Base-by-base conservation (phyloP, 2,329 filamentous ascomycete species). In the Pleurostoma richardsiae region DNA sequence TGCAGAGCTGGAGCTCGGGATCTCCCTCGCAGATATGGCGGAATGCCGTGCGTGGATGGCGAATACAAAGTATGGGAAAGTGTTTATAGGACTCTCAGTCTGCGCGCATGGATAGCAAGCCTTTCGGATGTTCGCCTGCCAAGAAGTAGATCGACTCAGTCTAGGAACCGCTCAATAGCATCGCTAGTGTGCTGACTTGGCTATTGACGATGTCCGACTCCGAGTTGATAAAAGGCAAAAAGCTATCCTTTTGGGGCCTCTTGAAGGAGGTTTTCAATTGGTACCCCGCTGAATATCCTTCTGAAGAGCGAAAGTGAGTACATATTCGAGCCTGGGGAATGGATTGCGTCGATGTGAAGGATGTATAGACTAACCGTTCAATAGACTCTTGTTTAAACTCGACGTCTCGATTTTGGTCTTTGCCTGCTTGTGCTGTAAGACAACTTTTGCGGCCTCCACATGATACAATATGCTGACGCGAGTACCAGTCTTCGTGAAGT, bases 201-300 rank as follows among this genome's bases (percentile, higher is more conserved):
- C 19, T 19, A 19, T 19, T 19, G 19, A 19, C 19, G 19, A 19
- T 19, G 19, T 19, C 19, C 19, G 19, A 19, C 19, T 19, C 19
- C 19, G 19, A 19, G 19, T 19, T 19, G 19, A 19, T 19, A 19
- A 36, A 36, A 36, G n/a, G n/a, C n/a, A 36, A n/a, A 19, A 59
- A 53, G 49, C 43, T 41, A 29, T 47, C 54, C 8, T 43, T 54
- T 8, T 44, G 43, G 11, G 55, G 54, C 11, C 48, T 62, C 4
- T 50, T 64, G 38, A 64, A 63, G 26, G 60, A 65, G 40, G 51
- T 65, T 4, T 63, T 65, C 48, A 65, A 63, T 42, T 65, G 61
- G 62, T 65, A 65, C 41, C 61, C 61, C 3, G 56, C 59, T 11
- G 48, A 54, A 11, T 64, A 64, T 43, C 59, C 62, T 6, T 39